A percentile compares a stretch with the other conserved stretches of the same genome.
Evolutionary conservation across 257 asterid species (phyloP).

Genomic region (Nicotiana benthamiana): DNA sequence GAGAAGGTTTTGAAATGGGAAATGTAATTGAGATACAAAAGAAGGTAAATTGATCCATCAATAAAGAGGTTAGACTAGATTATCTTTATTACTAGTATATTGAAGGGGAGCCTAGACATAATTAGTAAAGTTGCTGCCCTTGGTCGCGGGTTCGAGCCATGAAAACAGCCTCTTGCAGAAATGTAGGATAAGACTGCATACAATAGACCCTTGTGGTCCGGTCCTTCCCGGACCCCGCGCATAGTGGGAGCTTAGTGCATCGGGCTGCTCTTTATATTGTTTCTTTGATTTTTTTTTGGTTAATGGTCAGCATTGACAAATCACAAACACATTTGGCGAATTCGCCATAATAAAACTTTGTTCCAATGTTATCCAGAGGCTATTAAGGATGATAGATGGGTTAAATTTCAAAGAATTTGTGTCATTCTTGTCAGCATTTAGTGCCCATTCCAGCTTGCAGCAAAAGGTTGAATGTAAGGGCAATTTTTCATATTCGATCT

Average conservation of each 20-base stretch:
- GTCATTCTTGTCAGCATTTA: conserved; percentile 77
- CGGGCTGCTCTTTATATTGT: too few species aligned
- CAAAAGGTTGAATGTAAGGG: conserved; percentile 77
- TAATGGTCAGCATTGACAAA: background rate
- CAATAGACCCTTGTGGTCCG: too few species aligned
- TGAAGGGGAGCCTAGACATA: too few species aligned
- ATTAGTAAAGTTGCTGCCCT: too few species aligned
- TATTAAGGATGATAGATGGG: conserved; percentile 86
- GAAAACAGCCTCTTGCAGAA: too few species aligned
- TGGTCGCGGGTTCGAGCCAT: too few species aligned
- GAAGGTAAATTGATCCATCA: background rate
- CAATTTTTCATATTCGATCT: background rate
- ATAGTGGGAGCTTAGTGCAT: too few species aligned
- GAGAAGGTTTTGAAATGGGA: background rate
- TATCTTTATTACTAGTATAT: too few species aligned
- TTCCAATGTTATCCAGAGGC: conserved; percentile 33
- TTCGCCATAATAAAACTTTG: background rate
- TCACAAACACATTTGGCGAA: background rate
- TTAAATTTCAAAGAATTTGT: conserved; percentile 89
- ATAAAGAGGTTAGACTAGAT: background rate
- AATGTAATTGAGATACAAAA: background rate
- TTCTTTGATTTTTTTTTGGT: background rate
- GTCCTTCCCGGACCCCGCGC: too few species aligned
- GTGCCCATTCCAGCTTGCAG: conserved; percentile 53
- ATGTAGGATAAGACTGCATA: too few species aligned